Base-by-base conservation (phyloP, 352 stramenopile genomes). In the Phytophthora megakarya region DNA sequence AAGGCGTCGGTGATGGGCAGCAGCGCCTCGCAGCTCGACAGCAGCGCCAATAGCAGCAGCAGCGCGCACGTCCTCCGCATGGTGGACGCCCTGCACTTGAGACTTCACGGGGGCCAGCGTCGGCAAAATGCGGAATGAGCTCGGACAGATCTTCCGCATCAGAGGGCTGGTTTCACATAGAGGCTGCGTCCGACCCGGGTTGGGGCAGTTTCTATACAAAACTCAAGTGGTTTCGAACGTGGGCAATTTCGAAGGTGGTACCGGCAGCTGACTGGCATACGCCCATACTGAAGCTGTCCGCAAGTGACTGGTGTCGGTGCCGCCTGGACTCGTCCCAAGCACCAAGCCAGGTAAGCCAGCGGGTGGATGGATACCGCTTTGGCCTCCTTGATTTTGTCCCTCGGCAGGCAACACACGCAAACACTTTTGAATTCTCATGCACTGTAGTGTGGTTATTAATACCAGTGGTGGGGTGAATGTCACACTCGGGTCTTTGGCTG, bases 81-180 rank as follows among this genome's bases (percentile, higher is more conserved):
- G 33, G 15, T 37, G 46, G 19, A 47, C 62, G 47, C 9, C 46
- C 65, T 59, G 55, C 26, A 21, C 12, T n/a, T 45, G 30, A 35
- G 30, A 4, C 28, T 61, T 50, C 32, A 48, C 22, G 11, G 21
- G 44, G 37, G 45, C 35, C 49, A 61, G 55, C 66, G 61, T 22
- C 33, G 25, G 44, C 69, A 76, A 73, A 76, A 73, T 67, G 69
- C 53, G 69, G 64, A 80, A 80, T 80, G 72, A 80, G 32, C 15
- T 53, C 28, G 18, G 15, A 39, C 65, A 67, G 68, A 76, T 76
- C 68, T 72, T 72, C 39, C 53, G 53, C 51, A 69, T 71, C 48
- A 44, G 21, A 10, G 28, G 12, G 16, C 59, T 66, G 42, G 44
- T 45, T 57, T 65, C 38, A 44, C 43, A 61, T 57, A 62, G 38